Evolutionary conservation across 2,329 filamentous ascomycete genomes (phyloP).

Genomic region (Botrytis pseudocinerea): DNA sequence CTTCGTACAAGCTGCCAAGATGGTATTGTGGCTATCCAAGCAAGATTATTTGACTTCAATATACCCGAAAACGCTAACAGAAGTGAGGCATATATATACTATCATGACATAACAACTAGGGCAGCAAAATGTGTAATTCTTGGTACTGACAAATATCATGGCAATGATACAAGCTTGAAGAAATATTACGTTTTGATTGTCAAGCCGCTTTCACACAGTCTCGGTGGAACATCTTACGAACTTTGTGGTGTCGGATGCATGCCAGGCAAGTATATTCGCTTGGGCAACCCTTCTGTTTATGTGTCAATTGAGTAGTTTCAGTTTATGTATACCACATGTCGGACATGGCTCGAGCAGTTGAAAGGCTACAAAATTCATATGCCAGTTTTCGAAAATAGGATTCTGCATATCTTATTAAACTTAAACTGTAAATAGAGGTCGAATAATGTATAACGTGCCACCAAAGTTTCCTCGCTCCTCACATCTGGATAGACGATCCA

Average conservation of each 20-base stretch:
- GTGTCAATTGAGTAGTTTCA: background rate
- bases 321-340: background rate
- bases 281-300: background rate
- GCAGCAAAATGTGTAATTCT: background rate
- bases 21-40: constrained; percentile 2
- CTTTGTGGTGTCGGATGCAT: constrained; percentile 6
- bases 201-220: background rate
- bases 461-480: background rate
- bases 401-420: background rate
- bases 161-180: background rate
- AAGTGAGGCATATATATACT: background rate
- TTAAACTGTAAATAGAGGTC: background rate
- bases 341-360: too few relatives aligned
- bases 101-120: background rate
- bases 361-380: background rate
- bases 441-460: background rate
- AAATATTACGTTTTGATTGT: constrained; percentile 15
- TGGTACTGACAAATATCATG: background rate
- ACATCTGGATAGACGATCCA: background rate
- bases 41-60: background rate
- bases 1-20: background rate
- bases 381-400: background rate
- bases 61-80: background rate
- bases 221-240: background rate
- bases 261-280: background rate